These are phyloP conservation scores for Mucor lusitanicus DNA, from an alignment of 371 early-diverging fungal species.

Conservation along the genomic window DNA sequence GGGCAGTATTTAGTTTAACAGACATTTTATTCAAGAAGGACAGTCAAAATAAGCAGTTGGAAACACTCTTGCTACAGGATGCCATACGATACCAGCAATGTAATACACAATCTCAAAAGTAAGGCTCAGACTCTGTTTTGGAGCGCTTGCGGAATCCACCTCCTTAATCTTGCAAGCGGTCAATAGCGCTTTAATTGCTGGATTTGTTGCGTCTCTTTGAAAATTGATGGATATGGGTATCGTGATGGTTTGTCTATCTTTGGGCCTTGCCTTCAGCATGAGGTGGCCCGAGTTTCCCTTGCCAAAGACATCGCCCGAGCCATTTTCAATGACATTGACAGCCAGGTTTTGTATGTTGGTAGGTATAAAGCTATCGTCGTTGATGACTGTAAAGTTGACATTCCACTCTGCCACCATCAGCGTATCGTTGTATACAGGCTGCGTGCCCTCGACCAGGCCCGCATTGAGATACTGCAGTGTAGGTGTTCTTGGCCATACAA, in stretches of 20 bases:
- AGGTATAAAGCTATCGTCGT: slow-evolving; percentile 31
- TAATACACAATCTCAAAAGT: slow-evolving; percentile 28
- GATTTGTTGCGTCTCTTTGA: slow-evolving; percentile 6
- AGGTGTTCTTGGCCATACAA: slow-evolving; percentile 50
- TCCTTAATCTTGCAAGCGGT: slow-evolving; percentile 11
- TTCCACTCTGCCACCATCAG: slow-evolving; percentile 25
- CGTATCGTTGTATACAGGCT: slow-evolving; percentile 6
- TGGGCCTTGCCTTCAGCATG: slow-evolving; percentile 10
- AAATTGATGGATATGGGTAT: slow-evolving; percentile 18
- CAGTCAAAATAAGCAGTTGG: slow-evolving; percentile 28
- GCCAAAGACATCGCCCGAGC: slow-evolving; percentile 21
- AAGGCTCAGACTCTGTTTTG: slow-evolving; percentile 18
- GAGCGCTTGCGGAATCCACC: not conserved
- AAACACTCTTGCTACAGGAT: slow-evolving; percentile 13
- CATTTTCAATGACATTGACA: slow-evolving; percentile 19
- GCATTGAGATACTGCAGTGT: slow-evolving; percentile 23
- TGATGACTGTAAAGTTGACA: slow-evolving; percentile 33
- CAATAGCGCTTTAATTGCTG: slow-evolving; percentile 10
- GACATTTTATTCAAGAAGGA: slow-evolving; percentile 8
- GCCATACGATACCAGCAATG: slow-evolving; percentile 36
- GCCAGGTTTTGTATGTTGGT: slow-evolving; percentile 25
- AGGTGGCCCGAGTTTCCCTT: slow-evolving; percentile 16
- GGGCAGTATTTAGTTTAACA: too few relatives aligned
- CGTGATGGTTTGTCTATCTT: slow-evolving; percentile 3
- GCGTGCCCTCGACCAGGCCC: slow-evolving; percentile 5